Percentiles rank a stretch among this genome's conserved stretches.
phyloP scores from a whole-genome alignment of 148 eudicot species.

The Cornus suecica region DNA sequence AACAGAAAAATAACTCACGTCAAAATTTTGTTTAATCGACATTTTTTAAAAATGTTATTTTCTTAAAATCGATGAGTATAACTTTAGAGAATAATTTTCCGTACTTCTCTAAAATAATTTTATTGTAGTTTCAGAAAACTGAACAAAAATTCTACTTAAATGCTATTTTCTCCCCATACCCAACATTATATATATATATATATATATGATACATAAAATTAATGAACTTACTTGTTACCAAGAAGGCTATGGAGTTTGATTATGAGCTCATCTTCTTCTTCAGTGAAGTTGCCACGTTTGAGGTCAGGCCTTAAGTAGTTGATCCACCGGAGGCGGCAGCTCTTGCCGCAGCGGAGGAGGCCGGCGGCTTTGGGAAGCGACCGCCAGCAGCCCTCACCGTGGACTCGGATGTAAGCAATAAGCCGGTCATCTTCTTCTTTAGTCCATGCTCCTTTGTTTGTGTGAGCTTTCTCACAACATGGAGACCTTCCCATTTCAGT shows the following conservation, averaged over 20 bases:
- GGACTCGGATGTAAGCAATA: conserved; percentile 64
- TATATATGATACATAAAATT: too few relatives aligned
- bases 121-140: too few relatives aligned
- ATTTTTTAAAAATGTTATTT: too few relatives aligned
- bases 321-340: conserved; percentile 95
- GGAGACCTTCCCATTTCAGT: conserved; percentile 92
- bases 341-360: conserved; percentile 89
- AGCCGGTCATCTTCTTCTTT: conserved; percentile 97
- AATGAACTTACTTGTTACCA: conserved; percentile 95
- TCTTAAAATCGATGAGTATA: too few relatives aligned
- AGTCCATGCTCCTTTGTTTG: conserved; percentile 99
- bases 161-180: too few relatives aligned
- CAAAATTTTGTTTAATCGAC: too few relatives aligned
- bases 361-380: conserved; percentile 98
- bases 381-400: conserved; percentile 97
- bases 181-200: too few relatives aligned
- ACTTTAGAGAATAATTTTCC: too few relatives aligned
- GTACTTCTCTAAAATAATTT: too few relatives aligned
- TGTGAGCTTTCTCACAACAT: conserved; percentile 94
- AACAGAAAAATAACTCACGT: too few relatives aligned
- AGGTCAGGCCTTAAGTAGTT: conserved; percentile 88
- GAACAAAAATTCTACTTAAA: too few relatives aligned
- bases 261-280: conserved; percentile 87
- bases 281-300: conserved; percentile 84
- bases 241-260: conserved; percentile 93